Conservation (phyloP, 2,329 filamentous ascomycete genomes). For the Epichloe aotearoae region DNA sequence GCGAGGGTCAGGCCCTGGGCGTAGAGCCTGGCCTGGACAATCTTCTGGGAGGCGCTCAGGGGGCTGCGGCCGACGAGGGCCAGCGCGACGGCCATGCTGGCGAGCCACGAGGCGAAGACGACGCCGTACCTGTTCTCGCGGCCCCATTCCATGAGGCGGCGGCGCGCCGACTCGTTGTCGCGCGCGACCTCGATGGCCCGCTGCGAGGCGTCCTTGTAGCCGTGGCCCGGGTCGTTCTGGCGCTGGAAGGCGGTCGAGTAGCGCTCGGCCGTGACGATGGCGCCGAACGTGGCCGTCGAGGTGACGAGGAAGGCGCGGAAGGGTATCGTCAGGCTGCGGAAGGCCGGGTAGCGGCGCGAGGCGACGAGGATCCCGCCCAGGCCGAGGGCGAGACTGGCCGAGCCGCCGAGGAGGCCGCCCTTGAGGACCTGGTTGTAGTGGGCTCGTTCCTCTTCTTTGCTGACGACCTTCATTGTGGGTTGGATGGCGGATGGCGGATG, state of each 20-base stretch:
- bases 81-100: slow-evolving; percentile 63
- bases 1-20: slow-evolving; percentile 80
- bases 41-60: slow-evolving; percentile 65
- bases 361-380: slow-evolving; percentile 54
- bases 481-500: background rate
- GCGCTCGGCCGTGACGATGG: slow-evolving; percentile 82
- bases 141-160: slow-evolving; percentile 60
- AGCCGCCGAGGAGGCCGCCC: slow-evolving; percentile 64
- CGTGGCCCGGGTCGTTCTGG: slow-evolving; percentile 50
- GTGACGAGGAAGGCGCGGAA: slow-evolving; percentile 85
- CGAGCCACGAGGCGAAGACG: slow-evolving; percentile 70
- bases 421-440: slow-evolving; percentile 74
- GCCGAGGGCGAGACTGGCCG: slow-evolving; percentile 54
- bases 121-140: slow-evolving; percentile 75
- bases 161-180: slow-evolving; percentile 39
- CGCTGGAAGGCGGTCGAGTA: slow-evolving; percentile 51
- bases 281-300: slow-evolving; percentile 67
- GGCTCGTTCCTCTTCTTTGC: slow-evolving; percentile 77
- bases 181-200: slow-evolving; percentile 41
- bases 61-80: slow-evolving; percentile 65
- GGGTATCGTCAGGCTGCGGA: slow-evolving; percentile 72
- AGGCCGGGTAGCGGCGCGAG: slow-evolving; percentile 57
- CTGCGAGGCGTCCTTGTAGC: slow-evolving; percentile 51
- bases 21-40: slow-evolving; percentile 90
- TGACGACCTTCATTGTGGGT: slow-evolving; percentile 75